Evolutionary conservation across 352 stramenopile genomes (phyloP).

Genomic region (Phytophthora agathidicida): DNA sequence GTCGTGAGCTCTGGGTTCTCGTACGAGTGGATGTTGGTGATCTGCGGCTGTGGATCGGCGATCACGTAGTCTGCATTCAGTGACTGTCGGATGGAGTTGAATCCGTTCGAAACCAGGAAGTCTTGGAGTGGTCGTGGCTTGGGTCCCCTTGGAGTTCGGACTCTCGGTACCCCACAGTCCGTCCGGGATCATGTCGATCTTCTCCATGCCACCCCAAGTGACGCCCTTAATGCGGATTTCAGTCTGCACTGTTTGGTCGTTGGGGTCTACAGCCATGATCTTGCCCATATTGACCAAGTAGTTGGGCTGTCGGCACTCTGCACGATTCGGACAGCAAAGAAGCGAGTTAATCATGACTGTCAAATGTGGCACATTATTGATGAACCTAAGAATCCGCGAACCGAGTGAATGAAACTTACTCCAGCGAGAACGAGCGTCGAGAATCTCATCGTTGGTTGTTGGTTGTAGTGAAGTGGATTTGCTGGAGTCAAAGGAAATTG

Average conservation of each 20-base stretch:
- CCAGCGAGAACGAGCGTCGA: background rate
- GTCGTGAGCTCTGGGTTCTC: constrained; percentile 69
- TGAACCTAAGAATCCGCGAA: constrained; percentile 12
- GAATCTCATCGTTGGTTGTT: constrained; percentile 9
- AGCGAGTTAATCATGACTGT: background rate
- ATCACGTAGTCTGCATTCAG: constrained; percentile 62
- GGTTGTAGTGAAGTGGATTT: background rate
- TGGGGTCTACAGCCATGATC: constrained; percentile 59
- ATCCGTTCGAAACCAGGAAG: constrained; percentile 61
- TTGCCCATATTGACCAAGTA: constrained; percentile 63
- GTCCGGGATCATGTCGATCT: constrained; percentile 70
- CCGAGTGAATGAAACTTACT: background rate
- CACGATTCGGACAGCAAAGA: background rate
- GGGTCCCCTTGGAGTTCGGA: constrained; percentile 41
- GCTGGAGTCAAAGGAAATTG: background rate
- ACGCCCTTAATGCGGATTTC: constrained; percentile 73
- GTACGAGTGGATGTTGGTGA: constrained; percentile 61
- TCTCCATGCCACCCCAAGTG: constrained; percentile 71
- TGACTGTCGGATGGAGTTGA: constrained; percentile 70
- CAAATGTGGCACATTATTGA: background rate
- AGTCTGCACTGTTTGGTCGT: constrained; percentile 41
- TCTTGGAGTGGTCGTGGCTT: constrained; percentile 56
- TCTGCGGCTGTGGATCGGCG: constrained; percentile 45
- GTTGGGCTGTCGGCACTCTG: constrained; percentile 69
- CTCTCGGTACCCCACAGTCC: constrained; percentile 49